These are phyloP conservation scores for Venturia asperata DNA, from an alignment of 2,329 filamentous ascomycete genomes.

Conservation along the genomic window DNA sequence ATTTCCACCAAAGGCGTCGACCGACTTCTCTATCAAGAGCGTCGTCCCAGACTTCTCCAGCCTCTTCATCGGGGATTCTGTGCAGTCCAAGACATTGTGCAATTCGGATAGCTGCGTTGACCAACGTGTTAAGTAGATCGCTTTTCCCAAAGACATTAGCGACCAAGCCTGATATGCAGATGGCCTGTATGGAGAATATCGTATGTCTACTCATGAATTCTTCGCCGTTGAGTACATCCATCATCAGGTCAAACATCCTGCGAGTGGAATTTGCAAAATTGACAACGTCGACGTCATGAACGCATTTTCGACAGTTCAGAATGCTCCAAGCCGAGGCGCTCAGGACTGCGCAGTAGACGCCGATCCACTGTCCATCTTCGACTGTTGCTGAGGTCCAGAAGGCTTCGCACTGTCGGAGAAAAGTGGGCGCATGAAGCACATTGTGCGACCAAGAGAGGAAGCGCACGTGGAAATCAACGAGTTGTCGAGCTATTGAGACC, in stretches of 20 bases:
- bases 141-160: constrained; percentile 35
- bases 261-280: neutral
- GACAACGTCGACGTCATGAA: neutral
- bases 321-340: constrained; percentile 24
- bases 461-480: constrained; percentile 26
- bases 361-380: constrained; percentile 27
- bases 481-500: constrained; percentile 20
- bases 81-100: constrained; percentile 30
- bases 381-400: constrained; percentile 25
- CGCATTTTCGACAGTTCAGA: constrained; percentile 23
- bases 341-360: constrained; percentile 26
- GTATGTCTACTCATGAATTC: constrained; percentile 29
- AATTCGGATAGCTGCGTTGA: constrained; percentile 33
- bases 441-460: constrained; percentile 28
- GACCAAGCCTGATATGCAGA: constrained; percentile 33
- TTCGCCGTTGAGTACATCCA: constrained; percentile 29
- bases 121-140: constrained; percentile 31
- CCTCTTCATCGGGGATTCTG: constrained; percentile 20
- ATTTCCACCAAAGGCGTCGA: constrained; percentile 33
- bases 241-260: constrained; percentile 29
- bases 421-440: constrained; percentile 26
- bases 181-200: constrained; percentile 33
- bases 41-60: constrained; percentile 22
- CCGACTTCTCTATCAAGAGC: constrained; percentile 30
- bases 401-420: constrained; percentile 24